Percentiles rank a stretch among this genome's conserved stretches.
These are phyloP conservation scores for Neoarthrinium moseri DNA, from an alignment of 2,329 filamentous ascomycete species.

Conservation along the genomic window DNA sequence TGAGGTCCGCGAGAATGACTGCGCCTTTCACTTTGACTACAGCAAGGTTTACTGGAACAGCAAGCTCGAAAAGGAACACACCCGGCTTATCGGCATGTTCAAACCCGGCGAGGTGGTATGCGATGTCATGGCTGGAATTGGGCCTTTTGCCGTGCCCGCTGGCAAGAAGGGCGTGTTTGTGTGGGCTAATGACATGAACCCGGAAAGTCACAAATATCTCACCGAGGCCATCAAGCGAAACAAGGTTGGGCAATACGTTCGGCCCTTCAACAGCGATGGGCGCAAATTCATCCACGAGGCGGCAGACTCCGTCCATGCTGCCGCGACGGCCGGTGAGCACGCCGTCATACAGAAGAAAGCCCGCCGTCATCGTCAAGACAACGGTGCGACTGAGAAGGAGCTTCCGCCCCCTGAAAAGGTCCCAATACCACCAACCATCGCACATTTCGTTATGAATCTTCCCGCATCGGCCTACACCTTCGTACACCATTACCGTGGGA, in stretches of 20 bases:
- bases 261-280: constrained; percentile 79
- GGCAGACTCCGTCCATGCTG: constrained; percentile 57
- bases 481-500: constrained; percentile 69
- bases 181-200: constrained; percentile 96
- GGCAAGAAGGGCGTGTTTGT: constrained; percentile 90
- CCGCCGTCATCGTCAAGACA: constrained; percentile 23
- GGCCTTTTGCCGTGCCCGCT: constrained; percentile 89
- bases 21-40: constrained; percentile 91
- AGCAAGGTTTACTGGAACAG: constrained; percentile 98
- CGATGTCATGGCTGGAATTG: constrained; percentile 97
- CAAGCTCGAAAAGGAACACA: constrained; percentile 85
- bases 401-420: constrained; percentile 29
- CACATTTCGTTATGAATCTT: constrained; percentile 98
- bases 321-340: constrained; percentile 50
- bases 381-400: constrained; percentile 32
- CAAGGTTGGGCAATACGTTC: constrained; percentile 74
- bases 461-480: constrained; percentile 88
- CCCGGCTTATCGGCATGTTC: constrained; percentile 74
- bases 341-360: constrained; percentile 52
- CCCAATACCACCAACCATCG: constrained; percentile 70
- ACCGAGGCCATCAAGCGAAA: constrained; percentile 70
- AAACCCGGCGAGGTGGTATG: constrained; percentile 83
- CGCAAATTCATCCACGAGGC: constrained; percentile 74
- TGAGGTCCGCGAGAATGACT: constrained; percentile 76
- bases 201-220: constrained; percentile 77